Evolutionary conservation across 2,329 filamentous ascomycete species (phyloP).

Genomic region (Hirsutella minnesotensis): DNA sequence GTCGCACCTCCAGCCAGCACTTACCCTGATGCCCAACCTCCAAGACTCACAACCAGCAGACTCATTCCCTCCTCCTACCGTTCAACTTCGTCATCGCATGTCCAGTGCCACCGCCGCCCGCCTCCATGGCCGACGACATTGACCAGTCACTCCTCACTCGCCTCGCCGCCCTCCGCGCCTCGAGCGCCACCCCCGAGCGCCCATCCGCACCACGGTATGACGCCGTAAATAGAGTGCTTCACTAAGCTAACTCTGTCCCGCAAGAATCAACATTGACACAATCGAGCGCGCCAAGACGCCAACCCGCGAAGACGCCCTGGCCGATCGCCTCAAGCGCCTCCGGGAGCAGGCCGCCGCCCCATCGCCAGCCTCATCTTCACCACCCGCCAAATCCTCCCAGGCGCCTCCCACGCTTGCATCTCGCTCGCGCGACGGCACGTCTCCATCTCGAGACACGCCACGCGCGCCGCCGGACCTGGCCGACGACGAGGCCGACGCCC

Average conservation of each 20-base stretch:
- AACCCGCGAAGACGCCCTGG: slow-evolving; percentile 38
- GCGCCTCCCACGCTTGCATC: background rate
- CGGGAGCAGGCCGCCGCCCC: slow-evolving; percentile 22
- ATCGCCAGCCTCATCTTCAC: background rate
- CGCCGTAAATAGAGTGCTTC: no score
- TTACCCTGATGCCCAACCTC: no score
- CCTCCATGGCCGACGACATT: slow-evolving; percentile 20
- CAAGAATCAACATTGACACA: slow-evolving; percentile 18
- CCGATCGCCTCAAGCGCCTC: slow-evolving; percentile 38
- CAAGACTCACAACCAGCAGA: background rate
- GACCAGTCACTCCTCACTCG: slow-evolving; percentile 40
- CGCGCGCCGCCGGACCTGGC: slow-evolving; percentile 8
- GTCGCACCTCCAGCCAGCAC: no score
- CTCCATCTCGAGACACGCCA: background rate
- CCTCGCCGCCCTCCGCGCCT: slow-evolving; percentile 36
- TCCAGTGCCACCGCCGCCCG: no score
- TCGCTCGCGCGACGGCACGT: background rate
- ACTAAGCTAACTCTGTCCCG: background rate
- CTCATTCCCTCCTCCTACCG: background rate
- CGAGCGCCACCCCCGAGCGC: slow-evolving; percentile 18
- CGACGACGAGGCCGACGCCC: slow-evolving; percentile 24
- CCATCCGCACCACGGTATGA: slow-evolving; percentile 1
- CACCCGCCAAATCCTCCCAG: background rate
- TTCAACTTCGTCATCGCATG: no score
- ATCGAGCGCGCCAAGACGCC: slow-evolving; percentile 30